Base-by-base conservation (phyloP, 306 rosid genomes). In the Macrotyloma uniflorum region DNA sequence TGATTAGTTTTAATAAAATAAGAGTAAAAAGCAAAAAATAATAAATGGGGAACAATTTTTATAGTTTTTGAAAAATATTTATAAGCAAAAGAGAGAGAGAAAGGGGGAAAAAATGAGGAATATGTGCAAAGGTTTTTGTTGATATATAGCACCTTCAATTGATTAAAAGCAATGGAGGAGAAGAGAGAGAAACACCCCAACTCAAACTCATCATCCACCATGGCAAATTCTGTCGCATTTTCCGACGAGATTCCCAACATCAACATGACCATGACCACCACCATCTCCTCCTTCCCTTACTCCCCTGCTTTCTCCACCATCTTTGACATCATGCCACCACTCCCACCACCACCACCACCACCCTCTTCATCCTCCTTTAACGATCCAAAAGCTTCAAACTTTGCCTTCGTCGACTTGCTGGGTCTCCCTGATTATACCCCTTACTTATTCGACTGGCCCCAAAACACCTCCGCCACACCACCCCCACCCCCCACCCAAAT, bases 381-480 rank as follows among this genome's bases (percentile, higher is more conserved):
- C 9, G 12, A 87, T 70, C 74, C 76, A 75, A 79, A 74, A 55
- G 15, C 72, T 55, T 19, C 62, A 4, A 80, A 87, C 62, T 72
- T 71, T 54, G 83, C 83, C 36, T 89, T 84, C 90, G 33, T 86
- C 67, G 97, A 93, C 22, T 54, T 88, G 49, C 47, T 88, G 4
- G 79, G 62, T 3, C 22, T 79, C 35, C 75, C 79, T 1, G 86
- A 88, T 45, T 80, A 83, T 54, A 16, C 5, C 6, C 67, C 87
- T 47, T 81, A 86, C 49, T 61, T 88, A 59, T 81, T 90, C 70
- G 90, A 90, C 76, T 81, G 85, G 84, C 57, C 83, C 43, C 86
- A 88, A 10, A 36, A 18, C 13, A 7, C 38, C 26, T 58, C 47
- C 67, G 43, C 24, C 70, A 23, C 69, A 4, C 64, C 12, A 24